Evolutionary conservation across 192 early-diverging fungal species (phyloP), one percentile per base, ranked within the genome.

Genomic region (Podila epigama): DNA sequence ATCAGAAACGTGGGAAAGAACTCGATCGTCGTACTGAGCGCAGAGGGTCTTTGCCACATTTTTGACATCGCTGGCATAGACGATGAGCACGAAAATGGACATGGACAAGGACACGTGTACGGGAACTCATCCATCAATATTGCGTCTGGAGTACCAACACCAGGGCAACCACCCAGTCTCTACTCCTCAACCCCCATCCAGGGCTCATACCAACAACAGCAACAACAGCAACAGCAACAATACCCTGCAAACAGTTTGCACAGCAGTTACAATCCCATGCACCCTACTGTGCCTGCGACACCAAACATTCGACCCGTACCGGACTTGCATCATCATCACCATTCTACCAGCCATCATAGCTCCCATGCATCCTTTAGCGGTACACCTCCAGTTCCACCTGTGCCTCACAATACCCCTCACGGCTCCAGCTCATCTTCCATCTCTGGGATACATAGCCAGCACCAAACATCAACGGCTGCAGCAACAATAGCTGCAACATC

Each of bases 11-110:
- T 69, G 34, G 86, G 86, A 28, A 75, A 79, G 69, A 88, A 88
- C 68, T 88, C 86, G 40, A 73, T 88, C 20, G 85, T 88, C 1
- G 73, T 81, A 31, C 68, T 88, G 42, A 88, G 82, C 62, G 86
- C 86, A 10, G 86, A 88, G 36, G 86, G 86, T 15, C 77, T 83
- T 12, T 81, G 77, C 12, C 82, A 88, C 63, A 88, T 88, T 13
- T 88, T 88, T 66, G 86, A 88, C 52, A 55, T 88, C 1, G 41
- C 79, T 40, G 58, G 56, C 58, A n/a, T 67, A 34, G 64, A 79
- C 20, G 57, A 63, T 37, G 69, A 64, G 7, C n/a, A 32, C 32
- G 33, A 31, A 56, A 28, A 61, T 33, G 29, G 32, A 61, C 27
- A 56, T 40, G 28, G 51, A 20, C 44, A 62, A 5, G n/a, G 15